A percentile compares a stretch with the other conserved stretches of the same genome.
Evolutionary conservation across 1,284 basidiomycete species (phyloP).

Genomic region (Cronartium ribicola): DNA sequence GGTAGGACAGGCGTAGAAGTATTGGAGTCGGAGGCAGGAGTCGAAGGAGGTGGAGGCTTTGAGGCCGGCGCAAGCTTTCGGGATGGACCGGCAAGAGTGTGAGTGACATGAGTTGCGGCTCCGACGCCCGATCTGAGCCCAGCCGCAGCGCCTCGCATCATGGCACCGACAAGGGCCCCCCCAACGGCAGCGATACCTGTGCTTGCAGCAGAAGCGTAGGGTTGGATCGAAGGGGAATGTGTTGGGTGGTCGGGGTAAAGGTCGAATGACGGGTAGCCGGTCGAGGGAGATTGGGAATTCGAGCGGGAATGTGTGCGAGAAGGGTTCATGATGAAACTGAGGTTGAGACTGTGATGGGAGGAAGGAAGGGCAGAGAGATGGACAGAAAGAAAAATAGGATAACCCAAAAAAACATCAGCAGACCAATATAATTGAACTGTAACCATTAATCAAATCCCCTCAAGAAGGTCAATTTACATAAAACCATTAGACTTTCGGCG

Average conservation of each 20-base stretch:
- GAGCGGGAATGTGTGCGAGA: too few relatives aligned
- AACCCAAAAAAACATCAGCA: too few relatives aligned
- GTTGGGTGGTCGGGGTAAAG: neutral
- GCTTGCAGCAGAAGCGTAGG: neutral
- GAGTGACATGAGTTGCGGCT: neutral
- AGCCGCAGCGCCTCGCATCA: neutral
- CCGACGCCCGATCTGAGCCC: neutral
- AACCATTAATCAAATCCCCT: too few relatives aligned
- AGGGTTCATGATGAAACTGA: neutral
- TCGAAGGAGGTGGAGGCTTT: neutral
- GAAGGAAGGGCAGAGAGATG: too few relatives aligned
- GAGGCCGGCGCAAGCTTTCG: neutral
- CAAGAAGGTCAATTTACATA: too few relatives aligned
- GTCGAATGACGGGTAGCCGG: neutral
- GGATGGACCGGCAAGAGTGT: neutral
- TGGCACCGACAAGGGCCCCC: neutral
- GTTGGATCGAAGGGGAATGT: neutral
- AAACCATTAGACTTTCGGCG: too few relatives aligned
- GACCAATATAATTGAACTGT: too few relatives aligned
- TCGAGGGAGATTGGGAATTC: neutral
- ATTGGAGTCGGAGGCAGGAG: neutral
- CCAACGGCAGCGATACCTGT: neutral
- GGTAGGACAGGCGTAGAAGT: neutral
- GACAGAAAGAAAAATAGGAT: too few relatives aligned
- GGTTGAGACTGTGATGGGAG: neutral